phyloP scores from a whole-genome alignment of 225 moss, liverwort and hornwort genomes.

The Bryum argenteum region DNA sequence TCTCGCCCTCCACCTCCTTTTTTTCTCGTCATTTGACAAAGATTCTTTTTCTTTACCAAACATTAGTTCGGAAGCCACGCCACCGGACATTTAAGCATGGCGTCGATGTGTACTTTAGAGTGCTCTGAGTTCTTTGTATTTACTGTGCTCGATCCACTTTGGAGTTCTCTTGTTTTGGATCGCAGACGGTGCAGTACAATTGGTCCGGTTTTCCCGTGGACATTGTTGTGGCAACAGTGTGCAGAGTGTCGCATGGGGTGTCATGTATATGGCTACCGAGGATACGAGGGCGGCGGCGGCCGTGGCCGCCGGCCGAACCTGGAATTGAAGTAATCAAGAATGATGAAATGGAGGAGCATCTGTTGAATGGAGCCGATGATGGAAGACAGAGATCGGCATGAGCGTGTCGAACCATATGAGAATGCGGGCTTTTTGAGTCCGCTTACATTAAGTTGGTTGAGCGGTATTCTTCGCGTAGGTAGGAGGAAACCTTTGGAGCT shows the following conservation, averaged over 20 bases:
- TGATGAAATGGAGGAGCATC: conserved; percentile 45
- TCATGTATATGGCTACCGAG: conserved; percentile 39
- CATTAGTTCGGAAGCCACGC: conserved; percentile 32
- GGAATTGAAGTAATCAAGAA: conserved; percentile 35
- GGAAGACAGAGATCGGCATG: conserved; percentile 31
- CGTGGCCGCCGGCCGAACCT: conserved; percentile 44
- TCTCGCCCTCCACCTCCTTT: conserved; percentile 39
- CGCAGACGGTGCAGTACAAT: conserved; percentile 29
- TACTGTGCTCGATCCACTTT: conserved; percentile 43
- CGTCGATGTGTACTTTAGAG: conserved; percentile 34
- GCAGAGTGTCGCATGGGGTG: conserved; percentile 46
- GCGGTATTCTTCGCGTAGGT: conserved; percentile 60
- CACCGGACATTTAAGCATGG: conserved; percentile 22
- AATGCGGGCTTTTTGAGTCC: conserved; percentile 61
- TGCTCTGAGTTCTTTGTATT: conserved; percentile 47
- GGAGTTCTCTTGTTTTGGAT: conserved; percentile 42
- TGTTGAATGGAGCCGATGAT: conserved; percentile 38
- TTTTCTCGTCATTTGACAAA: conserved; percentile 36
- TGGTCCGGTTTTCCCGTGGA: conserved; percentile 47
- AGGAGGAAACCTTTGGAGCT: conserved; percentile 67
- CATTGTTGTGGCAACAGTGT: conserved; percentile 27
- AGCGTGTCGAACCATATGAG: conserved; percentile 53
- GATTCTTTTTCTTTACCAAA: conserved; percentile 23
- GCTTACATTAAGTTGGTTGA: conserved; percentile 65
- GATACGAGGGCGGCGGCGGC: conserved; percentile 27